These are phyloP conservation scores for Corynespora cassiicola DNA, from an alignment of 2,329 filamentous ascomycete species.

Conservation along the genomic window DNA sequence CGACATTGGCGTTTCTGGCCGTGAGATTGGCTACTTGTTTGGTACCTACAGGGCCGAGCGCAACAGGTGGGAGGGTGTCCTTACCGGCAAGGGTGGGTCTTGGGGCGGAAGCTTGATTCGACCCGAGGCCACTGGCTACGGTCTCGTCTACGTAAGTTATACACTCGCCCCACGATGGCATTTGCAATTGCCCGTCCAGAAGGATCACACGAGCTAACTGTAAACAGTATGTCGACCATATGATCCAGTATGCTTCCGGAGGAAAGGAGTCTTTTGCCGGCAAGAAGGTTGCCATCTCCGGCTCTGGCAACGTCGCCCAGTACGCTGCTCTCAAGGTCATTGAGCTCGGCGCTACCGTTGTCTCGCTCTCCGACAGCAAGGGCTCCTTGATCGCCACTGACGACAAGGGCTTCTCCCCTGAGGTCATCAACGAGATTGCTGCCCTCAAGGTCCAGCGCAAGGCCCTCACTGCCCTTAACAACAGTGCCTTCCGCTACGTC, in stretches of 20 bases:
- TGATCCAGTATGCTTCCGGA: constrained; percentile 83
- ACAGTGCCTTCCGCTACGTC: constrained; percentile 81
- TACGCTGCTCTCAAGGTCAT: constrained; percentile 96
- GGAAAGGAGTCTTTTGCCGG: constrained; percentile 85
- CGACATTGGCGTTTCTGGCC: constrained; percentile 91
- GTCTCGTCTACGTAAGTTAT: constrained; percentile 79
- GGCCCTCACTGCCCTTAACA: constrained; percentile 75
- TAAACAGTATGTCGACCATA: constrained; percentile 81
- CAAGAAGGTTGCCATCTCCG: constrained; percentile 94
- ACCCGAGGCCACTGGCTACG: constrained; percentile 95
- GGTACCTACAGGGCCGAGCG: constrained; percentile 88
- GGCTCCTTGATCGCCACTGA: constrained; percentile 79
- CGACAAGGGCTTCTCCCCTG: constrained; percentile 75
- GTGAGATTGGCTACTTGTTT: constrained; percentile 95
- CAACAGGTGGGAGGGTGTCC: constrained; percentile 93
- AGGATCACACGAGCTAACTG: too few species aligned
- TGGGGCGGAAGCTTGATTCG: constrained; percentile 96
- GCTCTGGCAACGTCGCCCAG: constrained; percentile 97
- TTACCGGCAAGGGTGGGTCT: constrained; percentile 91
- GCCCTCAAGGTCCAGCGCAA: constrained; percentile 86
- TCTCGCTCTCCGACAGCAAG: constrained; percentile 93
- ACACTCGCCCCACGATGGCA: background rate
- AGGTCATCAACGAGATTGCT: constrained; percentile 80
- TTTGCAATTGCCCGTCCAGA: too few species aligned
- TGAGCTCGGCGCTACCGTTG: constrained; percentile 89